Conservation (phyloP, 345 rosid species). For the Salix koriyanagi region DNA sequence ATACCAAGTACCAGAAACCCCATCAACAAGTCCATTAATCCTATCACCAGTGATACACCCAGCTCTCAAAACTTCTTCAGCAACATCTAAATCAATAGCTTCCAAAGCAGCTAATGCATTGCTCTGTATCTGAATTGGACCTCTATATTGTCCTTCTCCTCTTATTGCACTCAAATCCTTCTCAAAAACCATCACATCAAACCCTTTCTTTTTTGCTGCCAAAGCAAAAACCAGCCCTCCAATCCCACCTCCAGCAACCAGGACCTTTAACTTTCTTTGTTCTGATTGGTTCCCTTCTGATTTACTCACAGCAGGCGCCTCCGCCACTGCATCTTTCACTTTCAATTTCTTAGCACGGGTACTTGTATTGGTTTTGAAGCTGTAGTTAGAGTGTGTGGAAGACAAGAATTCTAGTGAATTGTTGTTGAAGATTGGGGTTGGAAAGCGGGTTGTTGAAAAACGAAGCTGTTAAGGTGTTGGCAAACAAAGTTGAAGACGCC, state of each 20-base stretch:
- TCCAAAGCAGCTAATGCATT: constrained; percentile 96
- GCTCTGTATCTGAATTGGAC: constrained; percentile 93
- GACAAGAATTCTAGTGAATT: constrained; percentile 41
- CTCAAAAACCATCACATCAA: constrained; percentile 85
- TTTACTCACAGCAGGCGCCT: constrained; percentile 14
- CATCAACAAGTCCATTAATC: constrained; percentile 90
- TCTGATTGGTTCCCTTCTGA: constrained; percentile 2
- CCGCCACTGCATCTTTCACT: constrained; percentile 43
- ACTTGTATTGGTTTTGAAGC: constrained; percentile 26
- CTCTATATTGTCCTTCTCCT: constrained; percentile 96
- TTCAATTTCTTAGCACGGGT: constrained; percentile 16
- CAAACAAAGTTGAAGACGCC: constrained; percentile 55
- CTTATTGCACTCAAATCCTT: constrained; percentile 83
- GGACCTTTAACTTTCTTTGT: constrained; percentile 51
- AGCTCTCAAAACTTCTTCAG: constrained; percentile 74
- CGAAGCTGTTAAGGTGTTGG: constrained; percentile 45
- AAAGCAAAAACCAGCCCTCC: constrained; percentile 85
- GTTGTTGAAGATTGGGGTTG: constrained; percentile 29
- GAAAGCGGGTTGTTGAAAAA: constrained; percentile 49
- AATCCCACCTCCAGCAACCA: constrained; percentile 92
- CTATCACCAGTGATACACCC: constrained; percentile 95
- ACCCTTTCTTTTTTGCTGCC: constrained; percentile 85
- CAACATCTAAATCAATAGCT: constrained; percentile 80
- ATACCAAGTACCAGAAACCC: constrained; percentile 86
- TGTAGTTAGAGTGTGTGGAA: constrained; percentile 17